These are phyloP conservation scores for Nicotiana obtusifolia DNA, from an alignment of 257 asterid genomes.

Conservation along the genomic window DNA sequence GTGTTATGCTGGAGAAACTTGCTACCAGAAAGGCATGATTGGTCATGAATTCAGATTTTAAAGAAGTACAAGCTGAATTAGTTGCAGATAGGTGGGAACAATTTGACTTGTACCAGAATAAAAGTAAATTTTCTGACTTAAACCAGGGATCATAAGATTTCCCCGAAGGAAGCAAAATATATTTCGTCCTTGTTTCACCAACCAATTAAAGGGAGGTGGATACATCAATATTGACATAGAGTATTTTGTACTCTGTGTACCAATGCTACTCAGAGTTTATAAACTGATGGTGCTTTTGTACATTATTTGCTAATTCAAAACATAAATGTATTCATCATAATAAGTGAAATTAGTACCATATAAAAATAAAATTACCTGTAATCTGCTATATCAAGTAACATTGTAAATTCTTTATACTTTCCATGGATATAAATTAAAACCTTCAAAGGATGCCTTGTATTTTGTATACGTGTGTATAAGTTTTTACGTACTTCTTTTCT, in stretches of 20 bases:
- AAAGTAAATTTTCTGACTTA: not conserved
- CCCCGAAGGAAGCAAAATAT: not conserved
- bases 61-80: not conserved
- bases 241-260: not conserved
- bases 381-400: too few relatives aligned
- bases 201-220: not conserved
- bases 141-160: not conserved
- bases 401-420: too few relatives aligned
- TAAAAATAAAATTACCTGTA: too few relatives aligned
- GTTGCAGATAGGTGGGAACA: not conserved
- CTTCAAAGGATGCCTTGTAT: too few relatives aligned
- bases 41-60: not conserved
- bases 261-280: too few relatives aligned
- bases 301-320: too few relatives aligned
- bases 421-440: too few relatives aligned
- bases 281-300: too few relatives aligned
- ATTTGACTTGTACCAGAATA: not conserved
- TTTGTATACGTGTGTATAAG: too few relatives aligned
- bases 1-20: not conserved
- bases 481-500: too few relatives aligned
- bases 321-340: too few relatives aligned
- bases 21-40: not conserved
- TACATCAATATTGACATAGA: not conserved
- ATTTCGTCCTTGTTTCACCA: not conserved
- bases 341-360: too few relatives aligned